Evolutionary conservation across 2,329 filamentous ascomycete genomes (phyloP), one percentile per base, ranked within the genome.

Genomic region (Fusarium pininemorale): DNA sequence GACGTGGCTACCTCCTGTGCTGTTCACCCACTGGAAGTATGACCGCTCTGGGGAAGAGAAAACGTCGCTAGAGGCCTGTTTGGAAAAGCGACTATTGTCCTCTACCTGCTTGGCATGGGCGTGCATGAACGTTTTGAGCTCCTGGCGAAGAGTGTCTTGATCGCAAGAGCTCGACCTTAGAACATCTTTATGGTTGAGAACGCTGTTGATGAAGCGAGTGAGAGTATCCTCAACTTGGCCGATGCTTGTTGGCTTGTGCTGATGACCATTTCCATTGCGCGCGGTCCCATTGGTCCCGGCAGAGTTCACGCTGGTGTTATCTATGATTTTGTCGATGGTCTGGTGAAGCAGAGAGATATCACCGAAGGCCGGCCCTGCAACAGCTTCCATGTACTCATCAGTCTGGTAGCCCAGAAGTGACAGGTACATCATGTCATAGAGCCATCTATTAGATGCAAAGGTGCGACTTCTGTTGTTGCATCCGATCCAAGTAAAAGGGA

Each of bases 351-450:
- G 15, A 6, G 16, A 24, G 1, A 24, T 15, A 5, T 51, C 37
- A 24, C 24, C 3, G 5, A 64, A 58, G 3, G 5, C 37, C 2
- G 30, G 42, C 20, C 15, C 44, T 13, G 44, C 44, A 7, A 37
- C 28, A 28, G 61, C 42, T 22, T 64, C 61, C 13, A 64, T 16
- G 3, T 58, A 64, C n/a, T 64, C 61, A 24, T 64, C 61, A 1
- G n/a, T 59, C 32, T 64, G 61, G 7, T 64, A 64, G 5, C 61
- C 54, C 1, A 58, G 28, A 1, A 64, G 24, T 0, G 61, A 64
- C 18, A 64, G 11, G 14, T 42, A n/a, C 44, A 64, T 59, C 61
- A 64, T 58, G 2, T 59, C 61, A 20, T 51, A 64, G 3, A 59
- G 22, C n/a, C 30, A 37, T 1, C 26, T n/a, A 0, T 56, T 59